These are phyloP conservation scores for Thamnidium elegans DNA, from an alignment of 192 early-diverging fungal genomes.

Conservation along the genomic window DNA sequence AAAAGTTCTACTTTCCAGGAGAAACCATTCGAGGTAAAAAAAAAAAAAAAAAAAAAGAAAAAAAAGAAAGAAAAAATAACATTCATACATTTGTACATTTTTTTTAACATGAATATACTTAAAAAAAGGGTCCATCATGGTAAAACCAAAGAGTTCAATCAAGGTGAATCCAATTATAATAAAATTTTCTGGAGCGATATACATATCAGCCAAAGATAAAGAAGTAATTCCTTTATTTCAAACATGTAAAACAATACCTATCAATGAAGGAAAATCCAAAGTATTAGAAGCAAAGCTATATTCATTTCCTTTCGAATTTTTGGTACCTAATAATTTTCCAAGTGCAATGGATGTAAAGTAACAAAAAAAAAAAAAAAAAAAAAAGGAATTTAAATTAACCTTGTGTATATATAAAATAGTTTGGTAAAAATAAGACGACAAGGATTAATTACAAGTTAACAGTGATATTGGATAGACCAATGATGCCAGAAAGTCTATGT, in stretches of 20 bases:
- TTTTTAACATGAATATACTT: no score
- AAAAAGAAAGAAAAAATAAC: no score
- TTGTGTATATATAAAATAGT: neutral
- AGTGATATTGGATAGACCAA: slow-evolving; percentile 32
- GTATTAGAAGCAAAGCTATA: slow-evolving; percentile 29
- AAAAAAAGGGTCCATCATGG: slow-evolving; percentile 25
- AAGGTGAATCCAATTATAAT: slow-evolving; percentile 32
- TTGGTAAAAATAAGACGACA: neutral
- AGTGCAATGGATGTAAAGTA: slow-evolving; percentile 32
- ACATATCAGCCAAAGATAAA: slow-evolving; percentile 24
- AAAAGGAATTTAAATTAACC: neutral
- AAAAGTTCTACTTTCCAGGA: slow-evolving; percentile 39
- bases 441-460: slow-evolving; percentile 20
- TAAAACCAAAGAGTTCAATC: slow-evolving; percentile 31
- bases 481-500: slow-evolving; percentile 29
- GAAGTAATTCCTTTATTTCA: slow-evolving; percentile 28
- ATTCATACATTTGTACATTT: no score
- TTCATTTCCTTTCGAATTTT: slow-evolving; percentile 36
- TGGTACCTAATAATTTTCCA: slow-evolving; percentile 30
- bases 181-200: slow-evolving; percentile 29
- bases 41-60: neutral
- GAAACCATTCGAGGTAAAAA: slow-evolving; percentile 37
- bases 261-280: slow-evolving; percentile 11
- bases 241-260: slow-evolving; percentile 14
- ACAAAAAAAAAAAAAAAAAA: neutral